Conservation (phyloP, 805 yeast species). For the Debaryomyces castellii region DNA sequence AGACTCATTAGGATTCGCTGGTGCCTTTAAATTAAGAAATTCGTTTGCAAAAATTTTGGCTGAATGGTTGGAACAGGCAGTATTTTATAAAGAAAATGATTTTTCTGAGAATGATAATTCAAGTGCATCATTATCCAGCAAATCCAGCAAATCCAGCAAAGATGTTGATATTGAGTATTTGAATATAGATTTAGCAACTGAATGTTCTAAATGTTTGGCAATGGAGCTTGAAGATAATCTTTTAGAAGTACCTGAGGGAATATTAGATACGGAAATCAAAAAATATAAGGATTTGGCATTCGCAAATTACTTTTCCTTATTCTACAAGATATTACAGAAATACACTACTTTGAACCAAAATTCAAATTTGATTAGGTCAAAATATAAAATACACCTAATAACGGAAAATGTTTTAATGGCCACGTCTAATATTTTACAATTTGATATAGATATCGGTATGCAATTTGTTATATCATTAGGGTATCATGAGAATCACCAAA, state of each 20-base stretch:
- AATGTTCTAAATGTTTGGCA: conserved; percentile 59
- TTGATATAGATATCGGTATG: conserved; percentile 77
- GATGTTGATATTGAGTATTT: conserved; percentile 46
- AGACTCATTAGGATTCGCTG: conserved; percentile 32
- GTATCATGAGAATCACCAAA: conserved; percentile 62
- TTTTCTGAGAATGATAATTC: conserved; percentile 3
- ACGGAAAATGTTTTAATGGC: conserved; percentile 65
- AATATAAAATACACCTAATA: conserved; percentile 56
- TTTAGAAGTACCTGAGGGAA: conserved; percentile 58
- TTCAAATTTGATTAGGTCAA: conserved; percentile 21
- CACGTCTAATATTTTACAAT: conserved; percentile 64
- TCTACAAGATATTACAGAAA: conserved; percentile 52
- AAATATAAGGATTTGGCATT: conserved; percentile 61
- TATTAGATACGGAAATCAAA: conserved; percentile 50
- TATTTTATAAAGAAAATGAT: conserved; percentile 32
- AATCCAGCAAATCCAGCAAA: conserved; percentile 16
- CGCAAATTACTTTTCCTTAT: conserved; percentile 66
- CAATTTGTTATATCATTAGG: conserved; percentile 77
- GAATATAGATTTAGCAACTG: conserved; percentile 61
- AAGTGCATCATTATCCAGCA: conserved; percentile 4
- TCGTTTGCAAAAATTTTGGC: conserved; percentile 44
- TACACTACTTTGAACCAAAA: conserved; percentile 25
- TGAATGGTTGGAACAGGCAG: conserved; percentile 57
- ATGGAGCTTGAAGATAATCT: conserved; percentile 55
- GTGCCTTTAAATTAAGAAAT: conserved; percentile 51